These are phyloP conservation scores for Paecilomyces formosus DNA, from an alignment of 2,329 filamentous ascomycete species.

Conservation along the genomic window DNA sequence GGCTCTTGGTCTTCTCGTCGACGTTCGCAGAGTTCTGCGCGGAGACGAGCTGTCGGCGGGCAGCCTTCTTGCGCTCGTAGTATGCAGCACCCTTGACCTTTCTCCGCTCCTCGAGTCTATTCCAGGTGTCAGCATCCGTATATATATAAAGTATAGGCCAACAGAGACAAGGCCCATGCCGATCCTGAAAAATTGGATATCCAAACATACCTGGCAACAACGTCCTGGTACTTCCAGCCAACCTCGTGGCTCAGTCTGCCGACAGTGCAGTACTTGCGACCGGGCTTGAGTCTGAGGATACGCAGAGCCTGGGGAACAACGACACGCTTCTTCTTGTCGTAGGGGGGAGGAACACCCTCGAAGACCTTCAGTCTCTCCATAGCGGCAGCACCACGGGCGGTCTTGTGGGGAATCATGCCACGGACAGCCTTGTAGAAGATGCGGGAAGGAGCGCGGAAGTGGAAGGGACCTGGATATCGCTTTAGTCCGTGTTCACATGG, in stretches of 20 bases:
- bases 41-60: slow-evolving; percentile 80
- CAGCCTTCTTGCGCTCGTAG: slow-evolving; percentile 99
- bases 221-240: slow-evolving; percentile 99
- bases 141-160: slow-evolving; percentile 1
- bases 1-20: slow-evolving; percentile 77
- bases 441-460: slow-evolving; percentile 97
- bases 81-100: slow-evolving; percentile 99
- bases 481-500: slow-evolving; percentile 1
- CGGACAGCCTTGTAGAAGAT: slow-evolving; percentile 99
- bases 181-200: neutral
- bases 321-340: slow-evolving; percentile 99
- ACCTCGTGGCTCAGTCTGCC: slow-evolving; percentile 97
- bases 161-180: slow-evolving; percentile 11
- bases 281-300: slow-evolving; percentile 93
- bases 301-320: slow-evolving; percentile 97
- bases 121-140: slow-evolving; percentile 11
- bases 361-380: slow-evolving; percentile 99
- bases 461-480: slow-evolving; percentile 73
- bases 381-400: slow-evolving; percentile 89
- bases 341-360: slow-evolving; percentile 97
- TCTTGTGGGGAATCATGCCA: slow-evolving; percentile 99
- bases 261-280: slow-evolving; percentile 99
- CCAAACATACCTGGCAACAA: slow-evolving; percentile 81
- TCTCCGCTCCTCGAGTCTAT: slow-evolving; percentile 95
- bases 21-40: slow-evolving; percentile 88